phyloP scores from a whole-genome alignment of 371 early-diverging fungal species.

The Mortierella sp. region DNA sequence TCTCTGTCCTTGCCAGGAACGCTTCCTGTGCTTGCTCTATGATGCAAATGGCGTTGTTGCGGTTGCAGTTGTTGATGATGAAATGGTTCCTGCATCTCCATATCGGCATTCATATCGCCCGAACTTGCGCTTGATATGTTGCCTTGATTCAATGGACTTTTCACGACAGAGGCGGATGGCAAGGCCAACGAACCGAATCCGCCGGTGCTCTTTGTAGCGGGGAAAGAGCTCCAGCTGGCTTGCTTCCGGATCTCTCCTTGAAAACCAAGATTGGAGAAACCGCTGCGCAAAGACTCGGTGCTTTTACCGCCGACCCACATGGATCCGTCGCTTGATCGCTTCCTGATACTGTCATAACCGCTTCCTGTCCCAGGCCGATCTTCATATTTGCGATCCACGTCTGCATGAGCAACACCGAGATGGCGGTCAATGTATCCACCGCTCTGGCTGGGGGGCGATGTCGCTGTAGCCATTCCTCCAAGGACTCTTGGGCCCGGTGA shows the following conservation, averaged over 20 bases:
- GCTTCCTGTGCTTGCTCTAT: constrained; percentile 25
- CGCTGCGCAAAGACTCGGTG: neutral
- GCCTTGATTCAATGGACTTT: no score
- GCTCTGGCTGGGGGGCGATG: neutral
- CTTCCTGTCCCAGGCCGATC: constrained; percentile 17
- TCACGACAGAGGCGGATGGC: neutral
- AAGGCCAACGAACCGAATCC: neutral
- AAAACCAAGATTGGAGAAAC: neutral
- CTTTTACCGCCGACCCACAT: constrained; percentile 18
- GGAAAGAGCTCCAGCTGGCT: constrained; percentile 27
- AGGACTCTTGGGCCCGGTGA: neutral
- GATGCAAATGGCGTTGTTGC: constrained; percentile 9
- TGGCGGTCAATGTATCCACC: neutral
- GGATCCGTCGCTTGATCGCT: constrained; percentile 26
- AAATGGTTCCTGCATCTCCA: constrained; percentile 36
- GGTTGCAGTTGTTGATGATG: constrained; percentile 18
- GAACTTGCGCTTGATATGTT: neutral
- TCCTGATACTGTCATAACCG: constrained; percentile 12
- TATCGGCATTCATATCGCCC: constrained; percentile 10
- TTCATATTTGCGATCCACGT: constrained; percentile 29
- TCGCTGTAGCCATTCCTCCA: constrained; percentile 28
- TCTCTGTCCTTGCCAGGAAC: constrained; percentile 10
- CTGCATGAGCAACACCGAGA: neutral
- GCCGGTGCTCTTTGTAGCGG: neutral
- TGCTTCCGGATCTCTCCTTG: constrained; percentile 20